Evolutionary conservation across 768 basidiomycete species (phyloP), one percentile per base, ranked within the genome.

Genomic region (Rhodotorula kratochvilovae): DNA sequence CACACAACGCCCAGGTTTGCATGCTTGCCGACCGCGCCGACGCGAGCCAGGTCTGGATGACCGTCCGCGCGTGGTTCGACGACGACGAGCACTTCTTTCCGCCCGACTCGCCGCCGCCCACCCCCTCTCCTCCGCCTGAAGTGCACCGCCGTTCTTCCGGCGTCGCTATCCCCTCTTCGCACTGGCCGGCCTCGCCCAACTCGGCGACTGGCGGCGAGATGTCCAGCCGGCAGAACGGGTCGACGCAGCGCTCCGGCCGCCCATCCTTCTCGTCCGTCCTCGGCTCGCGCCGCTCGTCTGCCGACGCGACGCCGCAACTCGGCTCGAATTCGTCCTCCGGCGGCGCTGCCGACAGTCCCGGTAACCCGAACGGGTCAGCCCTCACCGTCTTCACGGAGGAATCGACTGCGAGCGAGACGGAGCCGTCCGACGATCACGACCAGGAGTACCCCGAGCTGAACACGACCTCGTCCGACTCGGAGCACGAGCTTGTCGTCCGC

Each of bases 361-460:
- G 10, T 1, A 50, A 43, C 42, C 16, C 27, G 25, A n/a, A 50
- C 25, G 35, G n/a, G 3, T 45, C 58, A 2, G 23, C 21, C 31
- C 67, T 74, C 56, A 69, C 68, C 51, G 60, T 54, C 45, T 74
- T 74, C 51, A 64, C 69, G 6, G 73, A 74, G 36, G 73, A 71
- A 35, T 65, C 68, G 35, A 68, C 63, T 23, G 61, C 68, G 39
- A 66, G 62, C 48, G 72, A 74, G 45, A 61, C 61, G 3, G 67
- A 66, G 15, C 42, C 60, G 8, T 53, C 69, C 10, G 61, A 48
- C 19, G 16, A 36, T 21, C 53, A 36, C 17, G 31, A 31, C 61
- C 43, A 59, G 17, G 61, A 62, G 35, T 68, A 68, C 36, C 66
- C 63, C 13, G 63, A 58, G 48, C 55, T 68, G 16, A 61, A 51